phyloP scores from a whole-genome alignment of 1,284 basidiomycete genomes.

The Cystobasidium sp. region DNA sequence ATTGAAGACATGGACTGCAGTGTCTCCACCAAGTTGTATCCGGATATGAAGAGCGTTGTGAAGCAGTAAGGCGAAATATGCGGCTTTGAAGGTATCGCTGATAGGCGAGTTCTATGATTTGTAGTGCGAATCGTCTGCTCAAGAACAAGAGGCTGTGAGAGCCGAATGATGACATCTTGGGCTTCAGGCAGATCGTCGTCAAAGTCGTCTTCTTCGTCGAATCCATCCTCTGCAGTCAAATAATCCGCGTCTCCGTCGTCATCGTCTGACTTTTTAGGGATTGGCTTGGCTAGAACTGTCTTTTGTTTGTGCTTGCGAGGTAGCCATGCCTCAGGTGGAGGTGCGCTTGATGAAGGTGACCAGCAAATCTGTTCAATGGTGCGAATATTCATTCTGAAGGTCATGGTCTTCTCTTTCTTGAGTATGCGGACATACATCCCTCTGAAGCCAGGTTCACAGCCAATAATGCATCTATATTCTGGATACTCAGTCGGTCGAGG shows the following conservation, averaged over 20 bases:
- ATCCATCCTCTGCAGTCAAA: not conserved
- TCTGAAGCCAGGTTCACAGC: constrained; percentile 18
- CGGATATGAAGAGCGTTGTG: constrained; percentile 6
- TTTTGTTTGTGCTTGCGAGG: not conserved
- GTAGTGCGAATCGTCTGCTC: not conserved
- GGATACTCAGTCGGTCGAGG: not conserved
- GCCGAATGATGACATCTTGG: constrained; percentile 20
- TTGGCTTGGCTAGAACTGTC: not conserved
- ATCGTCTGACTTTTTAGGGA: not conserved
- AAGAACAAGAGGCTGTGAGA: constrained; percentile 16
- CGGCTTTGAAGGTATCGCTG: not conserved
- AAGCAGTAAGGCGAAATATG: constrained; percentile 31
- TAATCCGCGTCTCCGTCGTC: not conserved
- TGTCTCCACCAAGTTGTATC: constrained; percentile 14
- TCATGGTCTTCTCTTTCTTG: not conserved
- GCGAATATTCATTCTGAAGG: constrained; percentile 16
- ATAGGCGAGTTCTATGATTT: not conserved
- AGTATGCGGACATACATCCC: constrained; percentile 10
- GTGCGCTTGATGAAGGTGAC: constrained; percentile 3
- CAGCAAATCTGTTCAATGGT: constrained; percentile 28
- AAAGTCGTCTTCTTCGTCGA: not conserved
- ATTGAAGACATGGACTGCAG: constrained; percentile 17
- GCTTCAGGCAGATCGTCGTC: constrained; percentile 2
- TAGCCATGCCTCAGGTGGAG: not conserved
- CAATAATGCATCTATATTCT: not conserved